Conservation (phyloP, 352 stramenopile species). For the Phytophthora sansomeana region DNA sequence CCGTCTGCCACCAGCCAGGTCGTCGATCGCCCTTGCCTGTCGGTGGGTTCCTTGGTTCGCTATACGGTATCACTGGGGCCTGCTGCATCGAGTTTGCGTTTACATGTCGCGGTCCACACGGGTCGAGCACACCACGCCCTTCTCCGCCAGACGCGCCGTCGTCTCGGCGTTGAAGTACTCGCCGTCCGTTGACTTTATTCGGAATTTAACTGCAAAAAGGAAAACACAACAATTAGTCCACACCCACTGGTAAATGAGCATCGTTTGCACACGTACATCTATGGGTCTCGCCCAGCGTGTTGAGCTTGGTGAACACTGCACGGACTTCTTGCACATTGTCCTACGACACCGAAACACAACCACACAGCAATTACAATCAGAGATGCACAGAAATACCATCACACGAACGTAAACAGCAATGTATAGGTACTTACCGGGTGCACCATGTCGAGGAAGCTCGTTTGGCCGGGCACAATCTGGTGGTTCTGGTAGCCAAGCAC, state of each 20-base stretch:
- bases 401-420: constrained; percentile 7
- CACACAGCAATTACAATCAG: constrained; percentile 7
- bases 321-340: constrained; percentile 72
- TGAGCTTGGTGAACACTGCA: constrained; percentile 70
- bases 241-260: constrained; percentile 8
- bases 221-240: constrained; percentile 11
- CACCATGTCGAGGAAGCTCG: constrained; percentile 86
- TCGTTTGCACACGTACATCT: constrained; percentile 59
- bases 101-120: constrained; percentile 75
- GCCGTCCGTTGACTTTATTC: constrained; percentile 84
- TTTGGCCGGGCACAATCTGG: constrained; percentile 76
- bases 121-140: constrained; percentile 81
- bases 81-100: constrained; percentile 18
- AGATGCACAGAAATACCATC: constrained; percentile 8
- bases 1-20: constrained; percentile 13
- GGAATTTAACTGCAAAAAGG: constrained; percentile 67
- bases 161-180: constrained; percentile 82
- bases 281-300: constrained; percentile 66
- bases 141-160: constrained; percentile 72
- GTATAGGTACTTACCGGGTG: constrained; percentile 83
- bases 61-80: constrained; percentile 9
- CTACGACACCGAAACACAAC: constrained; percentile 33
- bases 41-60: constrained; percentile 8
- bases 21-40: constrained; percentile 12
- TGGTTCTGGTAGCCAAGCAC: constrained; percentile 82